A percentile compares a stretch with the other conserved stretches of the same genome.
phyloP scores from a whole-genome alignment of 305 asterid species.

The Galium porrigens region DNA sequence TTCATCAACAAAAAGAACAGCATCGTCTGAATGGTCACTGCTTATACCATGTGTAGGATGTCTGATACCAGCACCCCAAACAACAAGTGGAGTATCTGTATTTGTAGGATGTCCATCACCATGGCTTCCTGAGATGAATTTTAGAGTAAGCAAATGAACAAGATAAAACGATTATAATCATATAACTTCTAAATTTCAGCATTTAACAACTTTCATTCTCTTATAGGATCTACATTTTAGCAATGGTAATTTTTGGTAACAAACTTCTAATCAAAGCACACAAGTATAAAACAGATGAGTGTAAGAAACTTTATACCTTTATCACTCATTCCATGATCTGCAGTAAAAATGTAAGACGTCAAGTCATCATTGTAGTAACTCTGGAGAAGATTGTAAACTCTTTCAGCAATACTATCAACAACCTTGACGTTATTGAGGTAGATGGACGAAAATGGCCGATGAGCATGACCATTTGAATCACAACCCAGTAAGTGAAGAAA shows the following conservation, averaged over 20 bases:
- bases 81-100: slow-evolving; percentile 93
- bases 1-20: slow-evolving; percentile 63
- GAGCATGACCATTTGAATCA: slow-evolving; percentile 99
- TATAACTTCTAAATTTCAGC: not conserved
- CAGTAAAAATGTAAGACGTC: slow-evolving; percentile 79
- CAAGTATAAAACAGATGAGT: not conserved
- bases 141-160: slow-evolving; percentile 1
- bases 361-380: slow-evolving; percentile 67
- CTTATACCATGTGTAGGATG: slow-evolving; percentile 39
- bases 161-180: not conserved
- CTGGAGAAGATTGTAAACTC: slow-evolving; percentile 84
- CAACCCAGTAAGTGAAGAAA: slow-evolving; percentile 90
- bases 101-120: slow-evolving; percentile 97
- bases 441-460: slow-evolving; percentile 79
- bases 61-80: slow-evolving; percentile 84
- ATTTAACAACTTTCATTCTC: not conserved
- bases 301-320: slow-evolving; percentile 43
- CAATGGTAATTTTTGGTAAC: not conserved
- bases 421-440: slow-evolving; percentile 96
- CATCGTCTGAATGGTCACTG: slow-evolving; percentile 31
- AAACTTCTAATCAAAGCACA: not conserved
- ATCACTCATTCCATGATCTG: slow-evolving; percentile 99
- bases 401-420: slow-evolving; percentile 88
- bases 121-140: slow-evolving; percentile 55
- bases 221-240: not conserved